Base-by-base conservation (phyloP, 2,329 filamentous ascomycete genomes). In the Hymenoscyphus scutula region DNA sequence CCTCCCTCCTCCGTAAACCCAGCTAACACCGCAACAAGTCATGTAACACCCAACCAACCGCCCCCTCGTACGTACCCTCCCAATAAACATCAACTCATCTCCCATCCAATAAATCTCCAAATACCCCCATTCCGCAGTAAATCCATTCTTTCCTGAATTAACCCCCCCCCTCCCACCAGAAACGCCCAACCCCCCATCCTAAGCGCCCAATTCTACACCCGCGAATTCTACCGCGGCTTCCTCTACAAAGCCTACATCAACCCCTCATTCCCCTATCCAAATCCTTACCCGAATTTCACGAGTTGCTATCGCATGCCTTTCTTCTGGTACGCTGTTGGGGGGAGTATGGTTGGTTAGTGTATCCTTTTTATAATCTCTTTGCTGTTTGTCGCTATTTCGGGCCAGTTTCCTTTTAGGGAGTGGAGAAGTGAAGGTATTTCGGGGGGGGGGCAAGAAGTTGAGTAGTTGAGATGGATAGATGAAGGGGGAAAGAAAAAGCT, bases 121-220 rank as follows among this genome's bases (percentile, higher is more conserved):
- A 19, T n/a, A 2, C 2, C 6, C 38, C 3, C 15, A 45, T n/a
- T n/a, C n/a, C 17, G 19, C 38, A n/a, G 7, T 15, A 41, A 1
- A 1, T n/a, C 37, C 38, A n/a, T 5, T n/a, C 4, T 1, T 3
- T n/a, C 2, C n/a, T n/a, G n/a, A 45, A 45, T 30, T n/a, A n/a
- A n/a, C 30, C 2, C 30, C 5, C 8, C 30, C 30, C 5, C 17
- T 23, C 23, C 23, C 1, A 8, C 19, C 41, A 48, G 41, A 48
- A 48, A 48, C n/a, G 41, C 41, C n/a, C 23, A 23, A 23, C 41
- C 41, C 41, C 41, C 41, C 7, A 17, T 10, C 41, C 41, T 48
- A 7, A 48, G 41, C n/a, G 41, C 41, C n/a, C n/a, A 48, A 48
- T 48, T 48, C 41, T 48, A 48, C 19, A 48, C n/a, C n/a, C 41